Conservation (phyloP, 768 basidiomycete species). For the Tricholoma terreum region DNA sequence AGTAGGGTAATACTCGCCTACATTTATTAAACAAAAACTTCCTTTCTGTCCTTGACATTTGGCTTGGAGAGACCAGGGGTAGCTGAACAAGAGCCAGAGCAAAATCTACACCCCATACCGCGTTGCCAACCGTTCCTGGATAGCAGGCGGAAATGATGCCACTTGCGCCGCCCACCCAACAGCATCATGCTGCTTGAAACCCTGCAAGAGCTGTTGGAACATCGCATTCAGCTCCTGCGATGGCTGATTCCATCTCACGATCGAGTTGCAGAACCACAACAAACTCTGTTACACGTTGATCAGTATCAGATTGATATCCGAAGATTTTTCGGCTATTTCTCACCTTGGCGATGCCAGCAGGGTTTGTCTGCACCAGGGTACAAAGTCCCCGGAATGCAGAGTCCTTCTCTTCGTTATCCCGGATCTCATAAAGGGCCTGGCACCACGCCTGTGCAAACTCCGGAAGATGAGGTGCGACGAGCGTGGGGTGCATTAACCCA, state of each 20-base stretch:
- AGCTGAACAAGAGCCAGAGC: background rate
- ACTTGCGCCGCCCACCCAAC: constrained; percentile 85
- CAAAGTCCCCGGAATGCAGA: constrained; percentile 98
- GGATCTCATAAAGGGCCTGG: constrained; percentile 94
- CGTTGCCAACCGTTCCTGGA: constrained; percentile 81
- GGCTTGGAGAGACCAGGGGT: background rate
- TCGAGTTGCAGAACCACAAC: constrained; percentile 97
- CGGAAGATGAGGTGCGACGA: constrained; percentile 85
- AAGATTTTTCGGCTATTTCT: constrained; percentile 21
- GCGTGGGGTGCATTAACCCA: constrained; percentile 84
- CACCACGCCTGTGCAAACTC: constrained; percentile 97
- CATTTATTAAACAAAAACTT: constrained; percentile 1
- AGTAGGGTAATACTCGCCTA: background rate
- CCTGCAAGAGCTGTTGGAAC: constrained; percentile 87
- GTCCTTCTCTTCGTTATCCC: constrained; percentile 99
- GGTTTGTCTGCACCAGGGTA: constrained; percentile 92
- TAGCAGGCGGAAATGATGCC: constrained; percentile 78
- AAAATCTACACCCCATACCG: constrained; percentile 77
- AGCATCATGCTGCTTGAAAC: constrained; percentile 87
- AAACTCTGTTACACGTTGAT: constrained; percentile 57
- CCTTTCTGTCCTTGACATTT: background rate
- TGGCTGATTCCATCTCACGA: constrained; percentile 92
- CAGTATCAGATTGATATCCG: background rate
- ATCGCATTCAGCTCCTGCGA: constrained; percentile 89
- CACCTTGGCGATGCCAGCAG: constrained; percentile 89